These are phyloP conservation scores for Barnettozyma populi DNA, from an alignment of 805 yeast genomes.

Conservation along the genomic window DNA sequence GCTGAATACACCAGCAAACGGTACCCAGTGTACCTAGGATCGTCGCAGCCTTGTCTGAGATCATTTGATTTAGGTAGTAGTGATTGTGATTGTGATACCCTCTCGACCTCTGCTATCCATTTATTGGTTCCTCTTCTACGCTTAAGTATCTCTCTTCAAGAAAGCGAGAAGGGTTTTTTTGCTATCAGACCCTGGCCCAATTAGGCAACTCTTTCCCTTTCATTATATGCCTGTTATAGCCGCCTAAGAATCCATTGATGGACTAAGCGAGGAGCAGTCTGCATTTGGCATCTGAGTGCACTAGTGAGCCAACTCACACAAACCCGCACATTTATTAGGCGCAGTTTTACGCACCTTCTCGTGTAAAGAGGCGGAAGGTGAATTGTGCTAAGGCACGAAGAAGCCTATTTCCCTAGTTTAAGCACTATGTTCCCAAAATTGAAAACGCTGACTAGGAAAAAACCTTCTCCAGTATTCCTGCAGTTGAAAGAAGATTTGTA, in stretches of 20 bases:
- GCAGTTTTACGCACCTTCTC: too few species aligned
- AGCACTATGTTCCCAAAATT: too few species aligned
- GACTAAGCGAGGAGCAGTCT: not conserved
- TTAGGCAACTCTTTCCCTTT: slow-evolving; percentile 2
- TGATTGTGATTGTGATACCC: not conserved
- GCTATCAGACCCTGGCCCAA: not conserved
- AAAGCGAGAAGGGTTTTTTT: not conserved
- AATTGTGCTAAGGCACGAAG: too few species aligned
- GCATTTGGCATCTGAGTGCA: not conserved
- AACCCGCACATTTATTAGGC: too few species aligned
- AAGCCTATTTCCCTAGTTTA: too few species aligned
- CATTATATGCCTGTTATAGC: too few species aligned
- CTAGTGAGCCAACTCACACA: not conserved
- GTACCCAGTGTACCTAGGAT: slow-evolving; percentile 87
- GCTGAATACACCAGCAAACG: slow-evolving; percentile 86
- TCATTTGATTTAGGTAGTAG: slow-evolving; percentile 9
- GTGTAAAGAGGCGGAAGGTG: too few species aligned
- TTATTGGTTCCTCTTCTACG: not conserved
- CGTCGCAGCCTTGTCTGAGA: slow-evolving; percentile 46
- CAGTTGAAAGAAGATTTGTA: too few species aligned
- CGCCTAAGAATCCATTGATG: too few species aligned
- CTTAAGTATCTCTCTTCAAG: not conserved
- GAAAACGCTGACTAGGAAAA: too few species aligned
- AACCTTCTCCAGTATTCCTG: too few species aligned
- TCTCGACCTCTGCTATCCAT: not conserved